Base-by-base conservation (phyloP, 768 basidiomycete species). In the Serendipita indica region DNA sequence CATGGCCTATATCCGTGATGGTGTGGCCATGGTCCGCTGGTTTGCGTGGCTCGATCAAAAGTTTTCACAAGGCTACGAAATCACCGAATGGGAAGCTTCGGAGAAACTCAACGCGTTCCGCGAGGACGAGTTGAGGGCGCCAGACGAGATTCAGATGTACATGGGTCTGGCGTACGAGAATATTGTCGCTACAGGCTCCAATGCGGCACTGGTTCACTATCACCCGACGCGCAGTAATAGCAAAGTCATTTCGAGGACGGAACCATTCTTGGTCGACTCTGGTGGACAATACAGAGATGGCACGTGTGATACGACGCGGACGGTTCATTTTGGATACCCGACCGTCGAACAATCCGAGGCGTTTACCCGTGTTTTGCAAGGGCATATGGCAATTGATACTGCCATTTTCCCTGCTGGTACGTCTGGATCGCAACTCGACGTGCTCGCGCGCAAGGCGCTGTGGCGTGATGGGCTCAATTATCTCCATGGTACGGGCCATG, bases 191-290 rank as follows among this genome's bases (percentile, higher is more conserved):
- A 82, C 79, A 35, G 94, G 93, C 2, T 76, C 87, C 2, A 94
- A 99, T 67, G 93, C 89, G 79, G 96, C 94, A 16, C 71, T 97
- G 22, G 92, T 96, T 3, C 96, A 99, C 71, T 98, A 99, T 69
- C 76, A 79, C 0, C 91, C 96, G 0, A 77, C 78, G 60, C 82
- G 84, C 66, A 69, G 73, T 18, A 75, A 74, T 16, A 85, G 86
- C n/a, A 69, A 72, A 41, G 75, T 86, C 71, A 87, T 99, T 64
- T 82, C 85, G 63, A 75, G 80, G 33, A 78, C 84, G 12, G 78
- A 80, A 1, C 89, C 92, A 3, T 99, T 94, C 69, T 77, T 99
- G 60, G 93, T 89, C 68, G 94, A 97, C 71, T 91, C 90, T 13
- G 94, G 94, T 46, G 91, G 84, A 3, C 84, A 91, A 67, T 90